Conservation (phyloP, 1,284 basidiomycete species). For the Leccinum pallidistipes region DNA sequence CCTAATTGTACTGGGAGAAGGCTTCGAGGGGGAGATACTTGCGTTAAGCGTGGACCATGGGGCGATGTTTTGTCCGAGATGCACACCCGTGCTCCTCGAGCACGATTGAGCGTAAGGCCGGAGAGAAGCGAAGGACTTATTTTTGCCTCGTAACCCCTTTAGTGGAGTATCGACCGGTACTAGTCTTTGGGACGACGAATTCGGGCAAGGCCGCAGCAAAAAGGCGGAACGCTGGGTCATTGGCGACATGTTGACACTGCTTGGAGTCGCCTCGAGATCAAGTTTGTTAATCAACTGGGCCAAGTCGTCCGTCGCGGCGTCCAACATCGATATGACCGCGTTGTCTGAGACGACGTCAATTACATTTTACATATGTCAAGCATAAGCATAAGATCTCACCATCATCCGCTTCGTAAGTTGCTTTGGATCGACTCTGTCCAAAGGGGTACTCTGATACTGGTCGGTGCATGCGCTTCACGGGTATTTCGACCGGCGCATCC, state of each 20-base stretch:
- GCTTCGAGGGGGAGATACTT: conserved; percentile 47
- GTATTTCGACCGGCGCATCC: conserved; percentile 39
- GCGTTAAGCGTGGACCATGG: conserved; percentile 59
- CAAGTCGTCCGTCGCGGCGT: conserved; percentile 75
- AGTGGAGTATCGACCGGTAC: conserved; percentile 41
- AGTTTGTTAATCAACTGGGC: conserved; percentile 72
- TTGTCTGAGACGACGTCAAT: conserved; percentile 29
- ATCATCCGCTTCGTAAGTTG: conserved; percentile 54
- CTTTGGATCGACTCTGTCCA: conserved; percentile 46
- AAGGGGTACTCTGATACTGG: conserved; percentile 68
- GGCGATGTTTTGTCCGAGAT: conserved; percentile 59
- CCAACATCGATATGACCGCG: conserved; percentile 66
- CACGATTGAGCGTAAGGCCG: conserved; percentile 58
- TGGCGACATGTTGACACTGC: conserved; percentile 51
- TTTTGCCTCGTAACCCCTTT: conserved; percentile 39
- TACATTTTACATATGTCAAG: background rate
- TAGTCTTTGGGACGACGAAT: conserved; percentile 1
- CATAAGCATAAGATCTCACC: conserved; percentile 26
- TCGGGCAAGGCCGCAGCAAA: background rate
- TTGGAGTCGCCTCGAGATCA: conserved; percentile 72
- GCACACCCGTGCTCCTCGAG: conserved; percentile 25
- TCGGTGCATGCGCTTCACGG: conserved; percentile 51
- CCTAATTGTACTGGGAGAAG: conserved; percentile 20
- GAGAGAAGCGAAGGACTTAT: conserved; percentile 55
- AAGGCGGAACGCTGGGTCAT: conserved; percentile 29